Evolutionary conservation across 768 basidiomycete species (phyloP), one percentile per base, ranked within the genome.

Genomic region (Hygrophorus russula): DNA sequence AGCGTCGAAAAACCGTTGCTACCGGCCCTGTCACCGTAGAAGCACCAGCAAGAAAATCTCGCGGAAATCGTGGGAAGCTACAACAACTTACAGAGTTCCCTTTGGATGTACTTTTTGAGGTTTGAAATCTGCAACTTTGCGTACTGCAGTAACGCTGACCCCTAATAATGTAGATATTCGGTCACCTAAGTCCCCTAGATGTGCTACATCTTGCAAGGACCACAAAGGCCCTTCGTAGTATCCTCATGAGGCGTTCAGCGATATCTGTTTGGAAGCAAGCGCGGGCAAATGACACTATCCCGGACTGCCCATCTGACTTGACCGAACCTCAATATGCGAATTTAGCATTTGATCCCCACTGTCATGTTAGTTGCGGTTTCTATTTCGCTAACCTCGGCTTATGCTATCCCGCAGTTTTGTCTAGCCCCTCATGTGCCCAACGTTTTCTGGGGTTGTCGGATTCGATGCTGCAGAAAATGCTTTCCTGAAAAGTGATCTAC

Each of bases 301-400:
- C 76, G 1, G 62, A 65, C 33, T 68, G 66, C 39, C 75, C 74
- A 9, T 52, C 60, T 29, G 69, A 62, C 30, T 61, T 78, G 64
- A 64, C 56, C 35, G 74, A 77, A 46, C 69, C 71, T 6, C 62
- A 67, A 20, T 79, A 66, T 58, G 66, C 66, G 5, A 70, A 73
- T 49, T 64, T 79, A 19, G 62, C 60, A 7, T 79, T 73, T 46
- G 70, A 68, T 43, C 67, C 67, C 1, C 64, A 69, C 51, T 79
- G 76, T 45, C 69, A 75, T 57, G 77, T 49, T 15, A 27, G 12
- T 29, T 20, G 13, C 18, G 37, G 13, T 18, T 20, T 2, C 29
- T 14, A 28, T 38, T 12, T 38, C 29, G n/a, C 19, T 15, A 11
- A 14, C 9, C 19, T 40, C 3, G 2, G 7, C 20, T 31, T 27